Evolutionary conservation across 805 yeast species (phyloP).

Genomic region (Tetrapisispora iriomotensis): DNA sequence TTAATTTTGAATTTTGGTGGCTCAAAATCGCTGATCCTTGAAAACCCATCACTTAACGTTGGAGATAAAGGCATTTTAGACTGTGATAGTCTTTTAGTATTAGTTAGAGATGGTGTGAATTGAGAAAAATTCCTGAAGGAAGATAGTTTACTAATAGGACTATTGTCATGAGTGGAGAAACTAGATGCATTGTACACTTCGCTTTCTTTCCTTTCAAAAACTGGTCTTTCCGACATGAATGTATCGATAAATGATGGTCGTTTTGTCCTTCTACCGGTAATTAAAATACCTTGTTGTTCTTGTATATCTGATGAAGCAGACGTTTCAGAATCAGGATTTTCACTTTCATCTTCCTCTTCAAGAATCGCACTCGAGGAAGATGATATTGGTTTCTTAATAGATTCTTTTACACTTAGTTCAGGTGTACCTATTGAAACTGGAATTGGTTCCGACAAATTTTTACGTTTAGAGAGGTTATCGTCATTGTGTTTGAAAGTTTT

Average conservation of each 20-base stretch:
- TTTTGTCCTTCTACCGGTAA: conserved; percentile 12
- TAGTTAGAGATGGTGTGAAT: conserved; percentile 6
- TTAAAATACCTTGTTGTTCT: conserved; percentile 14
- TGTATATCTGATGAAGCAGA: background rate
- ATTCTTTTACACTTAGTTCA: background rate
- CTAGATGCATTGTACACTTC: conserved; percentile 6
- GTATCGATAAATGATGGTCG: conserved; percentile 27
- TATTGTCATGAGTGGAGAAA: conserved; percentile 6
- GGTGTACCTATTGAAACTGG: background rate
- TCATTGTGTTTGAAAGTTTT: background rate
- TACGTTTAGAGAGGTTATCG: background rate
- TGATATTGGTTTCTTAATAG: background rate
- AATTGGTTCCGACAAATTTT: background rate
- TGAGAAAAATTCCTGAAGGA: conserved; percentile 9
- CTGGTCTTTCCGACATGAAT: conserved; percentile 21
- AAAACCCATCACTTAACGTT: conserved; percentile 3
- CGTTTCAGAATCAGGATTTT: background rate
- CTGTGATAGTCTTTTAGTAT: conserved; percentile 6
- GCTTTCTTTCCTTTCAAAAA: conserved; percentile 9
- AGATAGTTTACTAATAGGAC: conserved; percentile 16
- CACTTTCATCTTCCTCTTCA: conserved; percentile 8
- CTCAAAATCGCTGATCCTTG: conserved; percentile 1
- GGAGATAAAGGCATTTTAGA: background rate
- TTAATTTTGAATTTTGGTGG: background rate
- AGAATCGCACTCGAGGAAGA: conserved; percentile 7